A percentile compares a stretch with the other conserved stretches of the same genome.
phyloP scores from a whole-genome alignment of 495 filamentous ascomycete genomes.

The Penicillium flavigenum region DNA sequence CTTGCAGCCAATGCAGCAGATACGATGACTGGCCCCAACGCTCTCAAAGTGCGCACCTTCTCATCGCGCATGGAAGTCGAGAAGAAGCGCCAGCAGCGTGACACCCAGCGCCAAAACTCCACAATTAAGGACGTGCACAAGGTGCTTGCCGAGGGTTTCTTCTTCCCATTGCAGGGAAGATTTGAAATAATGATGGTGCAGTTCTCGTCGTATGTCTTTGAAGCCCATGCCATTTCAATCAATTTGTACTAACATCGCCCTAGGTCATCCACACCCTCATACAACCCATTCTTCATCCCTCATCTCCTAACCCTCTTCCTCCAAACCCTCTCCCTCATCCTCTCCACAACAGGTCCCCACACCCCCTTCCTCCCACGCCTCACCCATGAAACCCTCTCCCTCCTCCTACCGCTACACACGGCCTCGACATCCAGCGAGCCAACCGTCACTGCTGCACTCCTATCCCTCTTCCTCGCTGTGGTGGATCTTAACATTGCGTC shows the following conservation, averaged over 20 bases:
- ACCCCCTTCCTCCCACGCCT: slow-evolving; percentile 44
- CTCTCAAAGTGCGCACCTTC: slow-evolving; percentile 81
- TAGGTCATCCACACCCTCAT: slow-evolving; percentile 37
- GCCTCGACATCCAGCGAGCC: slow-evolving; percentile 53
- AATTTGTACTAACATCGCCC: slow-evolving; percentile 8
- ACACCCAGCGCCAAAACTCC: slow-evolving; percentile 44
- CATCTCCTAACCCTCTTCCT: slow-evolving; percentile 52
- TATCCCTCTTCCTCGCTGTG: slow-evolving; percentile 77
- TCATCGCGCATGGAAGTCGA: slow-evolving; percentile 69
- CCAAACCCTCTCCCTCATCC: slow-evolving; percentile 50
- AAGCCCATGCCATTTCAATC: background rate
- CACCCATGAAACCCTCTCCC: slow-evolving; percentile 45
- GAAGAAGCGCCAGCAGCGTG: slow-evolving; percentile 55
- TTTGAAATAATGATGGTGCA: slow-evolving; percentile 49
- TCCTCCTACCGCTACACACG: slow-evolving; percentile 48
- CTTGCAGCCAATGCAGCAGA: slow-evolving; percentile 68
- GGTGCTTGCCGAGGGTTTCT: slow-evolving; percentile 75
- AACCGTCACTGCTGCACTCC: slow-evolving; percentile 65
- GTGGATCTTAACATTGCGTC: slow-evolving; percentile 72
- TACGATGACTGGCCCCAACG: slow-evolving; percentile 71
- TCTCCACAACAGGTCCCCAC: slow-evolving; percentile 51
- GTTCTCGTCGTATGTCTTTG: slow-evolving; percentile 37
- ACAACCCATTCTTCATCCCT: slow-evolving; percentile 44
- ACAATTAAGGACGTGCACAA: slow-evolving; percentile 73
- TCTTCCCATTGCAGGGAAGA: slow-evolving; percentile 66